Percentiles rank a stretch among this genome's conserved stretches.
These are phyloP conservation scores for Sporothrix globosa DNA, from an alignment of 2,329 filamentous ascomycete species.

Conservation along the genomic window DNA sequence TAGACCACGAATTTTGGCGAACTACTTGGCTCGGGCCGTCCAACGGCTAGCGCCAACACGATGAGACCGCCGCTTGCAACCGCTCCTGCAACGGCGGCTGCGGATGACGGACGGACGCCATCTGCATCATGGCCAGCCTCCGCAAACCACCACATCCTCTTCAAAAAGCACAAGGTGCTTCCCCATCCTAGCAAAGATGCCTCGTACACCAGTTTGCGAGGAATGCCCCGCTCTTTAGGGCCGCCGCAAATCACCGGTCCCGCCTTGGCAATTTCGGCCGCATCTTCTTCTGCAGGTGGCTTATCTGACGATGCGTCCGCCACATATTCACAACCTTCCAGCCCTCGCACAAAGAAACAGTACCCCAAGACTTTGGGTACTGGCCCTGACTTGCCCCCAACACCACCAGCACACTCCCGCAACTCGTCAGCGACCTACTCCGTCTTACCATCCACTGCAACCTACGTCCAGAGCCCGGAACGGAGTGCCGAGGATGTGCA, in stretches of 20 bases:
- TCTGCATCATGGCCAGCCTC: constrained; percentile 15
- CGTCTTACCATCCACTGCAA: constrained; percentile 49
- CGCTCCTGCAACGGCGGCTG: constrained; percentile 11
- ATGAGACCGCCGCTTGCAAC: constrained; percentile 25
- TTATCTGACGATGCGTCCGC: constrained; percentile 33
- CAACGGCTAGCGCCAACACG: constrained; percentile 31
- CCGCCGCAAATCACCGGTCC: constrained; percentile 37
- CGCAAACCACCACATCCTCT: constrained; percentile 35
- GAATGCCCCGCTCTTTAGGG: constrained; percentile 24
- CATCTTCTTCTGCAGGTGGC: constrained; percentile 40
- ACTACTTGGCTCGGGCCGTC: constrained; percentile 31
- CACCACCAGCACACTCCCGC: constrained; percentile 63
- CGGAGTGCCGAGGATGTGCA: constrained; percentile 48
- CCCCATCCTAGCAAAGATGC: constrained; percentile 44
- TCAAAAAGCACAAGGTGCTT: constrained; percentile 48
- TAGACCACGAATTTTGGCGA: constrained; percentile 21
- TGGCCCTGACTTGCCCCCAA: constrained; percentile 61
- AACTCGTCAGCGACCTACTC: constrained; percentile 59
- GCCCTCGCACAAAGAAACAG: constrained; percentile 48
- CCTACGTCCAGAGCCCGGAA: constrained; percentile 45
- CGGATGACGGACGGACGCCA: constrained; percentile 20
- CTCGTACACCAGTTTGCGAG: constrained; percentile 34
- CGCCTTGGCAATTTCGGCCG: constrained; percentile 22
- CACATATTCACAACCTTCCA: constrained; percentile 45
- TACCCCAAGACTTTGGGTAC: constrained; percentile 49